A percentile compares a stretch with the other conserved stretches of the same genome.
phyloP scores from a whole-genome alignment of 208 protist species.

The Perkinsela sp. region DNA sequence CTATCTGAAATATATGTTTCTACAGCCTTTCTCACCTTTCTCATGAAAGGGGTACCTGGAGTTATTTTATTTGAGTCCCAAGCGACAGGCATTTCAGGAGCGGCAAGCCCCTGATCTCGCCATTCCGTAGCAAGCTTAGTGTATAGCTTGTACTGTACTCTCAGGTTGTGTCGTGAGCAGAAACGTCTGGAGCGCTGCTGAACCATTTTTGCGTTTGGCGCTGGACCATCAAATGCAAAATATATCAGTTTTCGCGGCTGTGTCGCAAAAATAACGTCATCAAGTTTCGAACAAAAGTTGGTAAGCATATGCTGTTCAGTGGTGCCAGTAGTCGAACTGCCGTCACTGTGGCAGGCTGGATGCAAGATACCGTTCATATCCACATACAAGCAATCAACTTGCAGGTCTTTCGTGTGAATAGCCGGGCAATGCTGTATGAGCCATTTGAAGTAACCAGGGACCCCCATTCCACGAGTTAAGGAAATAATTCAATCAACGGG shows the following conservation, averaged over 20 bases:
- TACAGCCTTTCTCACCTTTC: constrained; percentile 9
- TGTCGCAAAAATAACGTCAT: constrained; percentile 15
- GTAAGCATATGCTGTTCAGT: constrained; percentile 35
- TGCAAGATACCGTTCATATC: constrained; percentile 89
- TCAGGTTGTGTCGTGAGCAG: constrained; percentile 14
- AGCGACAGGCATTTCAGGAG: constrained; percentile 8
- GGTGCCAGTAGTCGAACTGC: constrained; percentile 14
- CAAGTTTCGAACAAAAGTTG: constrained; percentile 27
- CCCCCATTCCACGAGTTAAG: constrained; percentile 4
- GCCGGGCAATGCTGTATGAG: constrained; percentile 4
- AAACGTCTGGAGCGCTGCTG: constrained; percentile 72
- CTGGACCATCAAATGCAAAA: constrained; percentile 54
- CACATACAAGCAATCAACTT: constrained; percentile 75
- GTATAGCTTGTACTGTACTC: constrained; percentile 53
- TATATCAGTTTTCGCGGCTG: constrained; percentile 60
- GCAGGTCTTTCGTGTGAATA: constrained; percentile 2
- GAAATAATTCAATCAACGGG: too few relatives aligned
- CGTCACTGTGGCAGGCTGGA: constrained; percentile 18
- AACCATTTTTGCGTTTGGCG: constrained; percentile 81
- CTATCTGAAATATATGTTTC: constrained; percentile 74
- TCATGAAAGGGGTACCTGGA: constrained; percentile 75
- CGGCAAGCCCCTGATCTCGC: neutral
- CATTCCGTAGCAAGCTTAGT: constrained; percentile 21
- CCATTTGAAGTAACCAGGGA: constrained; percentile 6
- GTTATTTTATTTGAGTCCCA: constrained; percentile 79